Evolutionary conservation across 2,329 filamentous ascomycete genomes (phyloP), one percentile per base, ranked within the genome.

Genomic region (Fusarium sororula): DNA sequence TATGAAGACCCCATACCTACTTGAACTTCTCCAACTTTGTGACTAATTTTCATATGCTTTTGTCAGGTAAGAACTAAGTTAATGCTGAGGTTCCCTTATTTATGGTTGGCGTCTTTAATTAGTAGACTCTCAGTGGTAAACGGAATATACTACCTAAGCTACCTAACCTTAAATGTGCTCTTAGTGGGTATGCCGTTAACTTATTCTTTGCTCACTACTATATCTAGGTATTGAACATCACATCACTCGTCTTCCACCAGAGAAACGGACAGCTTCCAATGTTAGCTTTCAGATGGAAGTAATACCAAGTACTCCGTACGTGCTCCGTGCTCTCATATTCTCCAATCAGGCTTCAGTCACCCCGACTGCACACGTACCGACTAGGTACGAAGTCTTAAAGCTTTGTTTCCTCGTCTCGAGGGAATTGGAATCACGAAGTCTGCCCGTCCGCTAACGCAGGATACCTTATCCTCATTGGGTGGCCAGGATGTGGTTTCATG

Each of bases 401-500:
- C 51, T 51, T 51, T 51, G 20, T 51, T 59, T 50, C 15, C 24
- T 48, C 30, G 26, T 35, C 20, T 28, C 32, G n/a, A 14, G 11
- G 18, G 17, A 30, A 57, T 58, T 22, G 13, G 24, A 22, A 30
- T 38, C 32, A 39, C 38, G 26, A 44, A 58, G n/a, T 13, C 47
- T 39, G 32, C 42, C 41, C 17, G n/a, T 39, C 41, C 13, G 22
- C 28, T 17, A 32, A 37, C 13, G 8, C 10, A 32, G 13, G 14
- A 26, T 41, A 60, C 55, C 66, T 66, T 14, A 20, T 59, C 24
- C 30, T 48, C 41, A 63, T 73, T 66, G 60, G 63, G 48, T 72
- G 45, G 54, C 66, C 42, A 38, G 42, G 32, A 35, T 56, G 17
- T 72, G 51, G 77, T 78, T 78, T 78, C 77, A 79, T 68, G 75